A percentile compares a stretch with the other conserved stretches of the same genome.
Conservation (phyloP, 1,284 basidiomycete species). For the Puccinia horiana region DNA sequence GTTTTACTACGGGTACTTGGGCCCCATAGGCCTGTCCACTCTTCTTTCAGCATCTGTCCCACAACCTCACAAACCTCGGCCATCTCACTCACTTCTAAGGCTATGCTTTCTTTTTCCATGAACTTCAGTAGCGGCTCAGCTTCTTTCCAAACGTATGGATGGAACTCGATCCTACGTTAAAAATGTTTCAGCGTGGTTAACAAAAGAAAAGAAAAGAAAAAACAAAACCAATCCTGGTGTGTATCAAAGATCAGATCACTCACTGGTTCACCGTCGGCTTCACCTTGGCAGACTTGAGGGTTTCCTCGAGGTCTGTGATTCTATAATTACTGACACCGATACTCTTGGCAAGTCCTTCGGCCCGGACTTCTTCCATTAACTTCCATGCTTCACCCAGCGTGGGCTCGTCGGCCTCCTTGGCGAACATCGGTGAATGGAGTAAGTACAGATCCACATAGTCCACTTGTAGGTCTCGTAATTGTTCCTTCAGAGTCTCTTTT, state of each 20-base stretch:
- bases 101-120: conserved; percentile 30
- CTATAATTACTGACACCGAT: conserved; percentile 45
- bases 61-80: neutral
- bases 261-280: conserved; percentile 37
- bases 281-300: conserved; percentile 26
- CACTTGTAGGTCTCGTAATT: conserved; percentile 38
- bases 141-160: conserved; percentile 48
- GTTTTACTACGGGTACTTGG: conserved; percentile 31
- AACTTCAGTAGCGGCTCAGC: conserved; percentile 31
- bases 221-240: neutral
- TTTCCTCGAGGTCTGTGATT: conserved; percentile 37
- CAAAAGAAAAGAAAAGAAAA: too few species aligned
- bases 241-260: neutral
- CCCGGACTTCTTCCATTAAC: conserved; percentile 23
- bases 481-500: conserved; percentile 13
- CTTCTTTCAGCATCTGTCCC: neutral
- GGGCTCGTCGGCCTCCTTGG: conserved; percentile 3
- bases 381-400: conserved; percentile 40
- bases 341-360: conserved; percentile 38
- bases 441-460: conserved; percentile 43
- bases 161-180: conserved; percentile 41
- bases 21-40: conserved; percentile 25
- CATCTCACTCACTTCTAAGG: neutral
- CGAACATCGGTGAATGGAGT: conserved; percentile 29
- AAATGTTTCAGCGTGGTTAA: neutral